Conservation (phyloP, 2,329 filamentous ascomycete genomes). For the Chalaropsis thielavioides region DNA sequence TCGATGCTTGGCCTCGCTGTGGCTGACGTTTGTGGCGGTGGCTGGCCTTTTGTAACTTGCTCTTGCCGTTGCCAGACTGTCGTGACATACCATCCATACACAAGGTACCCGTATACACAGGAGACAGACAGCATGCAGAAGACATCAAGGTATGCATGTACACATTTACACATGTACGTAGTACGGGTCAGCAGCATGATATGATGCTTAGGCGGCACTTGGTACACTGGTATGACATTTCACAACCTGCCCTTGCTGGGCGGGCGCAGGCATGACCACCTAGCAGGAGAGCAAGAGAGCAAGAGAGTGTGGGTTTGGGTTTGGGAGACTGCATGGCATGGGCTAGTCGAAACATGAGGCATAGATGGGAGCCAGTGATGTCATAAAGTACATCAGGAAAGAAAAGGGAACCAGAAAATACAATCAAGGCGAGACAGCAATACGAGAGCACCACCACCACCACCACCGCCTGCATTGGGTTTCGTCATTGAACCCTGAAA, state of each 20-base stretch:
- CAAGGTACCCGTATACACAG: too few relatives aligned
- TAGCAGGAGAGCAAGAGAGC: too few relatives aligned
- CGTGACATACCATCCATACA: too few relatives aligned
- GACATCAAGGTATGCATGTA: too few relatives aligned
- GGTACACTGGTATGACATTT: background rate
- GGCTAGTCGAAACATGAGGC: too few relatives aligned
- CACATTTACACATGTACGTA: background rate
- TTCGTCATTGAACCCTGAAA: background rate
- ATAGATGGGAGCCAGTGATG: too few relatives aligned
- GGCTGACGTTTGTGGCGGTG: background rate
- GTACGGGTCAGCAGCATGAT: background rate
- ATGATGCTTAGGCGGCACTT: background rate
- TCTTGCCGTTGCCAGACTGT: too few relatives aligned
- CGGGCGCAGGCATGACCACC: too few relatives aligned
- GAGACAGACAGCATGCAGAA: background rate
- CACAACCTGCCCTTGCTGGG: background rate
- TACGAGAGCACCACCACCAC: background rate
- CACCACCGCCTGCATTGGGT: background rate
- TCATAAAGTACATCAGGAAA: too few relatives aligned
- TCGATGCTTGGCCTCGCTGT: background rate
- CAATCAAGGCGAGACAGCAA: background rate
- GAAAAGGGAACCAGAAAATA: background rate
- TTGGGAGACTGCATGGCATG: too few relatives aligned
- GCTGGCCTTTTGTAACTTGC: background rate
- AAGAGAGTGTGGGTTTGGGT: too few relatives aligned